phyloP scores from a whole-genome alignment of 2,329 filamentous ascomycete species.

The Teratosphaeria viscida region DNA sequence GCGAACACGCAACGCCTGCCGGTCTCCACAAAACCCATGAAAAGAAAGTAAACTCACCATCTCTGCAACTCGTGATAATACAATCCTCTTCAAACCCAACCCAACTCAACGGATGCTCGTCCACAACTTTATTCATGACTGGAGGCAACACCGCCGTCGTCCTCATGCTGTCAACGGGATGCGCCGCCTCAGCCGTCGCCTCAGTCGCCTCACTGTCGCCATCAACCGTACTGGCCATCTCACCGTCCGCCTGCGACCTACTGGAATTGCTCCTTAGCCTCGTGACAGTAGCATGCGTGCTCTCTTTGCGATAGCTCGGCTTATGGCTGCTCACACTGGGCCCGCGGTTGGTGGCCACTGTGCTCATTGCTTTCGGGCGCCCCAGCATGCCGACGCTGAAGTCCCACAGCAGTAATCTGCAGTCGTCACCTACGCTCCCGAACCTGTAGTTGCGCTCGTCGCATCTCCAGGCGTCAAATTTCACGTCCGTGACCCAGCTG shows the following conservation, averaged over 20 bases:
- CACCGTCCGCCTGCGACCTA: conserved; percentile 36
- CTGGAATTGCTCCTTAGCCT: conserved; percentile 59
- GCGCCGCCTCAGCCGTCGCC: conserved; percentile 50
- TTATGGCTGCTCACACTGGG: conserved; percentile 38
- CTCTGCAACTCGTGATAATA: conserved; percentile 85
- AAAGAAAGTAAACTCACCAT: conserved; percentile 50
- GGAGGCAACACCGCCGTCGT: conserved; percentile 80
- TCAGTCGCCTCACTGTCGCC: conserved; percentile 34
- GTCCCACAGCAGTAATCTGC: conserved; percentile 85
- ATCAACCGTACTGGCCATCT: conserved; percentile 25
- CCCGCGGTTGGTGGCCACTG: conserved; percentile 41
- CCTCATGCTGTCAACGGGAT: conserved; percentile 75
- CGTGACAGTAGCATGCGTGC: conserved; percentile 38
- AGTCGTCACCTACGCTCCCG: conserved; percentile 90
- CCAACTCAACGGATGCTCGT: conserved; percentile 80
- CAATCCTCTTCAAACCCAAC: conserved; percentile 87
- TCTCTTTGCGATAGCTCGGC: conserved; percentile 31
- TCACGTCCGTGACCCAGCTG: conserved; percentile 87
- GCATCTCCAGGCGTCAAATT: conserved; percentile 94
- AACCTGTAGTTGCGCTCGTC: conserved; percentile 93
- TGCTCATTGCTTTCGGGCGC: conserved; percentile 60
- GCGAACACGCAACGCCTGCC: not conserved
- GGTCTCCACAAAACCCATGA: not conserved
- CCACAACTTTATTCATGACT: conserved; percentile 76
- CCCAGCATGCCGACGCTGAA: conserved; percentile 96